Evolutionary conservation across 768 basidiomycete genomes (phyloP).

Genomic region (Epithele typhae): DNA sequence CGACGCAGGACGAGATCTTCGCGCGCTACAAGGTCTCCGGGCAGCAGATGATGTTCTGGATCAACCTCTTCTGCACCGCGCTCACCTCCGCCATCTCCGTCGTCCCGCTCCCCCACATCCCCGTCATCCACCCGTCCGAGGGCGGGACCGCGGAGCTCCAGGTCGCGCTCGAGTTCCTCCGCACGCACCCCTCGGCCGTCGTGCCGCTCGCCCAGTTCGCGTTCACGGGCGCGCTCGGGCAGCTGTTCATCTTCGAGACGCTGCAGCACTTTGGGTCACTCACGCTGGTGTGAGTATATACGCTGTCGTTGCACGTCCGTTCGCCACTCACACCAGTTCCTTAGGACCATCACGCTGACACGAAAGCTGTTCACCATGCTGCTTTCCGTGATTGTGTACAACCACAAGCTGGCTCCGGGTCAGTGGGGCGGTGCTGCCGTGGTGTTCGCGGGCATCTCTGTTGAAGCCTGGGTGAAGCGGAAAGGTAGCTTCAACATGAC

Average conservation of each 20-base stretch:
- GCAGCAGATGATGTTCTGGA: constrained; percentile 99
- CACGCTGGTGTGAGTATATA: constrained; percentile 68
- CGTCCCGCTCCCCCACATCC: constrained; percentile 76
- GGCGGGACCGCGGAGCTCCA: constrained; percentile 59
- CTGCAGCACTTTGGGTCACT: constrained; percentile 87
- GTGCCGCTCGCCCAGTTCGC: constrained; percentile 79
- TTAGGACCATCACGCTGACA: constrained; percentile 90
- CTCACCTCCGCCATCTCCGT: constrained; percentile 65
- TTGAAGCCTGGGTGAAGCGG: constrained; percentile 90
- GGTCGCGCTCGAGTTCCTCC: constrained; percentile 69
- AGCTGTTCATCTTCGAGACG: constrained; percentile 97
- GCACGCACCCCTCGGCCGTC: constrained; percentile 69
- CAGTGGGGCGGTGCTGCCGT: constrained; percentile 93
- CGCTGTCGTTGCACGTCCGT: constrained; percentile 8
- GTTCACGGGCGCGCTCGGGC: constrained; percentile 88
- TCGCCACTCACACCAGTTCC: not conserved
- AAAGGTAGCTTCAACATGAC: constrained; percentile 48
- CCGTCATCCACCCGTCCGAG: constrained; percentile 70
- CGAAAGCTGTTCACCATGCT: constrained; percentile 98
- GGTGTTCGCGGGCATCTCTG: constrained; percentile 93
- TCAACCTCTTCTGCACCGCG: constrained; percentile 82
- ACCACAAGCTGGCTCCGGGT: constrained; percentile 75
- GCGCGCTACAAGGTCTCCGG: constrained; percentile 68
- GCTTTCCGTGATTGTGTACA: constrained; percentile 87
- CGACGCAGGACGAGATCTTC: constrained; percentile 97